Percentiles rank a stretch among this genome's conserved stretches.
phyloP scores from a whole-genome alignment of 108 stramenopile genomes.

The Stephanodiscus minutulus region DNA sequence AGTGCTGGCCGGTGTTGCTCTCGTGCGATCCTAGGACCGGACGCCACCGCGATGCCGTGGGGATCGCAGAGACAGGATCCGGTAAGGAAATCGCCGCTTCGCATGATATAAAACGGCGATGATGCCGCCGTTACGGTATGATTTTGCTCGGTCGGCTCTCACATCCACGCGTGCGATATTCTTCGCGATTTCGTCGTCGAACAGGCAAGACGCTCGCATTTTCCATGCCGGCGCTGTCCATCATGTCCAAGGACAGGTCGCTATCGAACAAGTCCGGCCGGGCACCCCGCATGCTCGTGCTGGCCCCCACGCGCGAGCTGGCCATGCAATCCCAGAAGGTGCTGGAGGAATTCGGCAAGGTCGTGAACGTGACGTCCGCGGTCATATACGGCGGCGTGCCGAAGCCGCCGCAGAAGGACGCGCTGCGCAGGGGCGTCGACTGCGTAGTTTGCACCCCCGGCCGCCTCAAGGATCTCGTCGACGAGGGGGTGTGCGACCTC shows the following conservation, averaged over 20 bases:
- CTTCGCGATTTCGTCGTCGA: not conserved
- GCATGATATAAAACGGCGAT: no score
- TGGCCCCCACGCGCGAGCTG: slow-evolving; percentile 98
- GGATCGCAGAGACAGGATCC: slow-evolving; percentile 97
- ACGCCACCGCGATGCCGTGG: slow-evolving; percentile 74
- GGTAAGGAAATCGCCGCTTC: slow-evolving; percentile 44
- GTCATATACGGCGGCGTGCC: slow-evolving; percentile 97
- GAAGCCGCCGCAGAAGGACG: slow-evolving; percentile 82
- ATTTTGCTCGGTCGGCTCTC: not conserved
- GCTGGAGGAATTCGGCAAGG: slow-evolving; percentile 85
- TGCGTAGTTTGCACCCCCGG: slow-evolving; percentile 98
- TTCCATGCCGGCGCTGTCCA: slow-evolving; percentile 85
- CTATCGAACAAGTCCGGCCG: slow-evolving; percentile 31
- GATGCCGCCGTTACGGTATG: no score
- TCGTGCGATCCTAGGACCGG: slow-evolving; percentile 24
- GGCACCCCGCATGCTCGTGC: slow-evolving; percentile 90
- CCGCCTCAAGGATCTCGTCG: slow-evolving; percentile 91
- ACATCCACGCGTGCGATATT: not conserved
- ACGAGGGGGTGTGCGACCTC: slow-evolving; percentile 82
- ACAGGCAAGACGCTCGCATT: slow-evolving; percentile 93
- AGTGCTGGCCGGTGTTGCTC: slow-evolving; percentile 86
- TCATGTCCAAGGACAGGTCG: slow-evolving; percentile 55
- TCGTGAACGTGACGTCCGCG: slow-evolving; percentile 71
- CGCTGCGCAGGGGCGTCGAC: slow-evolving; percentile 78
- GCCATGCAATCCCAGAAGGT: slow-evolving; percentile 96